Base-by-base conservation (phyloP, 1,284 basidiomycete species). In the Coriolopsis trogii region DNA sequence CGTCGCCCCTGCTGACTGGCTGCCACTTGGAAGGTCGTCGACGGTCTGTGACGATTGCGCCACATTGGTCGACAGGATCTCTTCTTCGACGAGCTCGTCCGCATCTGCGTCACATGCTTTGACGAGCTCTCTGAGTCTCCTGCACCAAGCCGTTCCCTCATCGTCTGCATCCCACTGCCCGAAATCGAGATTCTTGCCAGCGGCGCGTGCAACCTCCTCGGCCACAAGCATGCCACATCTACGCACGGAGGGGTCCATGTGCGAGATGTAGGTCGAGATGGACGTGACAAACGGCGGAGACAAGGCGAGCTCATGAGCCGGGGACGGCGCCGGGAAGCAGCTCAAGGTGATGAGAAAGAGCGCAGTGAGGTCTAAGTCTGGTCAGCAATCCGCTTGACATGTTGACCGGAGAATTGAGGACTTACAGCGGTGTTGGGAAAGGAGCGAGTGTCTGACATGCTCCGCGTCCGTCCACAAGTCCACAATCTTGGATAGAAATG, bases 181-280 rank as follows among this genome's bases (percentile, higher is more conserved):
- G 58, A 98, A 98, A 51, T 82, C 77, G 6, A 98, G 76, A 36
- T 78, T 77, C 67, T 88, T 89, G 0, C 83, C 78, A 3, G 76
- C 73, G 29, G 74, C 72, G 6, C 73, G 68, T 1, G 90, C 88
- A 12, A 90, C 78, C 43, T 89, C 73, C 68, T 99, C 96, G 0
- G 92, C 96, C 0, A 86, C 84, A 10, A 98, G 79, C 95, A 98
- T 97, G 2, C 96, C 96, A 58, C 93, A 88, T n/a, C 88, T 79
- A 2, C 95, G 85, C 12, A 97, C 79, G 2, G 82, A 78, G 3
- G 78, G 72, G 51, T 96, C 93, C 3, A 89, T 73, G 62, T 97
- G 93, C 0, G 77, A 78, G 36, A 97, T 84, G 64, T 95, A 96
- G 6, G 72, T 71, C 8, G 89, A 83, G 25, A 98, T 79, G 5